Conservation (phyloP, 2,329 filamentous ascomycete species). For the Fusarium brachygibbosum region DNA sequence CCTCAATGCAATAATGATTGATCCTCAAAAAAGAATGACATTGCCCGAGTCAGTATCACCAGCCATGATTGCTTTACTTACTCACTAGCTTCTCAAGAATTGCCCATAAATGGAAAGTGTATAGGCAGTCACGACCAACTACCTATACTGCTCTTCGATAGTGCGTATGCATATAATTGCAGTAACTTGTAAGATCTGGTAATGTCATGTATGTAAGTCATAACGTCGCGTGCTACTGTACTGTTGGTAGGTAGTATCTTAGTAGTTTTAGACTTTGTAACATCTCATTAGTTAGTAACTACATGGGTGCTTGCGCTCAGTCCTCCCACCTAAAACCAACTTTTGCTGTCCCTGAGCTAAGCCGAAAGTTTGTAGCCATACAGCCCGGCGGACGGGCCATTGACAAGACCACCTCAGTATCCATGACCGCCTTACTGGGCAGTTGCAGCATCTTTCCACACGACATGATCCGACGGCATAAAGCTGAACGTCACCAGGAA, state of each 20-base stretch:
- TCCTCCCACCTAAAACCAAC: slow-evolving; percentile 22
- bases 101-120: slow-evolving; percentile 27
- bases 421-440: background rate
- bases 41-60: slow-evolving; percentile 34
- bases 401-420: background rate
- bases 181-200: background rate
- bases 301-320: slow-evolving; percentile 21
- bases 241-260: background rate
- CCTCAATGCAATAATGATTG: background rate
- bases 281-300: slow-evolving; percentile 11
- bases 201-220: background rate
- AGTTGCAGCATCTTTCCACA: background rate
- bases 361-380: slow-evolving; percentile 28
- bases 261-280: slow-evolving; percentile 9
- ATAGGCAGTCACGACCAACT: background rate
- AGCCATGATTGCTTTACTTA: slow-evolving; percentile 9
- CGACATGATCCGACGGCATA: background rate
- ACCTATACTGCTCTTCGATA: background rate
- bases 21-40: background rate
- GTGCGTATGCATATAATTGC: background rate
- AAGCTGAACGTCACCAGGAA: background rate
- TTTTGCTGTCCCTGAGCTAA: slow-evolving; percentile 24
- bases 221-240: background rate
- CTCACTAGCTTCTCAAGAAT: slow-evolving; percentile 30
- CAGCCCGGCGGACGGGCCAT: background rate